Conservation (phyloP, 768 basidiomycete species). For the Boletus reticuloceps region DNA sequence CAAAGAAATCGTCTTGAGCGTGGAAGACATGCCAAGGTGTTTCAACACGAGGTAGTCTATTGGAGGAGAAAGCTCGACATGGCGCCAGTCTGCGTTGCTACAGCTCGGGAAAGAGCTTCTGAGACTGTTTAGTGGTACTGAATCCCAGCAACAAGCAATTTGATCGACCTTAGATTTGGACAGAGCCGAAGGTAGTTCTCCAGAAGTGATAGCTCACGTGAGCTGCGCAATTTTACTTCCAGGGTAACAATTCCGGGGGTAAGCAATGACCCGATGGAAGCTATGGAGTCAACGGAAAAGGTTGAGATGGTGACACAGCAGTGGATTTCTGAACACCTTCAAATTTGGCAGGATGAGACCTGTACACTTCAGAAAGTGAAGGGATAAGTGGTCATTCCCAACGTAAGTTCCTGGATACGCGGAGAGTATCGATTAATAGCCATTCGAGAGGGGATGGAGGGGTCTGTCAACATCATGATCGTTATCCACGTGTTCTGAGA, state of each 20-base stretch:
- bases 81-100: not conserved
- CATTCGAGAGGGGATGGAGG: not conserved
- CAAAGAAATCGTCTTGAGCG: too few species aligned
- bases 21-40: too few species aligned
- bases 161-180: slow-evolving; percentile 1
- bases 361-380: not conserved
- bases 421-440: not conserved
- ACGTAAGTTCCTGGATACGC: not conserved
- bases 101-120: not conserved
- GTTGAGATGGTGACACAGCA: not conserved
- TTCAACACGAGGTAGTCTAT: not conserved
- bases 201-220: not conserved
- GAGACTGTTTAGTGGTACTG: not conserved
- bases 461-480: not conserved
- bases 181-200: not conserved
- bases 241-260: not conserved
- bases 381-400: not conserved
- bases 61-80: not conserved
- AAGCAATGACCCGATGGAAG: not conserved
- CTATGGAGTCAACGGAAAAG: too few species aligned
- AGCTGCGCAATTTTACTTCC: not conserved
- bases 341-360: not conserved
- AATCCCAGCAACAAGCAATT: not conserved
- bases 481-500: too few species aligned
- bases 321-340: not conserved